Evolutionary conservation across 306 rosid species (phyloP).

Genomic region (Castanea mollissima): DNA sequence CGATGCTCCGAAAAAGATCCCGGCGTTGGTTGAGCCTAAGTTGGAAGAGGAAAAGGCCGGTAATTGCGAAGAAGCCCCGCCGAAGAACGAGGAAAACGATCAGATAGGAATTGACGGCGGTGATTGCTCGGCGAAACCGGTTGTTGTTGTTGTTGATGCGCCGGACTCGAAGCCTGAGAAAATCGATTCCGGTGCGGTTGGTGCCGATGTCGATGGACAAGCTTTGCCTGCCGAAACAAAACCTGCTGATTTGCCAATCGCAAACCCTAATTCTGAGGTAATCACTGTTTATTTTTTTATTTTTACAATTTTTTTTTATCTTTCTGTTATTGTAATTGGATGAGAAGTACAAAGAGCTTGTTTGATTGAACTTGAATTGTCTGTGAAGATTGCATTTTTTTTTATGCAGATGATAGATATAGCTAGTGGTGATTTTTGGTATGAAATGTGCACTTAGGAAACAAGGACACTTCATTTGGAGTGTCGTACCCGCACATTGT

Average conservation of each 20-base stretch:
- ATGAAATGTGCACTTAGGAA: neutral
- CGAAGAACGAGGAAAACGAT: slow-evolving; percentile 25
- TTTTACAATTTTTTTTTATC: too few species aligned
- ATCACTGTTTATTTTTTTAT: neutral
- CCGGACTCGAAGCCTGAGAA: slow-evolving; percentile 33
- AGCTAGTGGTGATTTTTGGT: neutral
- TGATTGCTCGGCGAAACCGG: slow-evolving; percentile 28
- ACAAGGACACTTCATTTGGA: too few species aligned
- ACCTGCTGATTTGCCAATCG: slow-evolving; percentile 35
- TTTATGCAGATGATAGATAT: neutral
- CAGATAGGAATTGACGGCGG: slow-evolving; percentile 20
- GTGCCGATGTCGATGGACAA: slow-evolving; percentile 22
- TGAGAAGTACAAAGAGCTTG: neutral
- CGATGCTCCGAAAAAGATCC: slow-evolving; percentile 18
- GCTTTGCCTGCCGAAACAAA: slow-evolving; percentile 23
- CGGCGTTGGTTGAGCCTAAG: slow-evolving; percentile 3
- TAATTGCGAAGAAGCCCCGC: slow-evolving; percentile 48
- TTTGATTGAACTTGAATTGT: neutral
- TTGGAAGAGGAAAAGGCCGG: slow-evolving; percentile 19
- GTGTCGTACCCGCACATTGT: too few species aligned
- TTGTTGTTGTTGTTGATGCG: slow-evolving; percentile 1
- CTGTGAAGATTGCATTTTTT: neutral
- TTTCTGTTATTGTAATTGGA: too few species aligned
- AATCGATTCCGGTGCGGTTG: slow-evolving; percentile 27
- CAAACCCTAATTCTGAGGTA: slow-evolving; percentile 45